Conservation (phyloP, 1,284 basidiomycete species). For the Clitocybe nebularis region DNA sequence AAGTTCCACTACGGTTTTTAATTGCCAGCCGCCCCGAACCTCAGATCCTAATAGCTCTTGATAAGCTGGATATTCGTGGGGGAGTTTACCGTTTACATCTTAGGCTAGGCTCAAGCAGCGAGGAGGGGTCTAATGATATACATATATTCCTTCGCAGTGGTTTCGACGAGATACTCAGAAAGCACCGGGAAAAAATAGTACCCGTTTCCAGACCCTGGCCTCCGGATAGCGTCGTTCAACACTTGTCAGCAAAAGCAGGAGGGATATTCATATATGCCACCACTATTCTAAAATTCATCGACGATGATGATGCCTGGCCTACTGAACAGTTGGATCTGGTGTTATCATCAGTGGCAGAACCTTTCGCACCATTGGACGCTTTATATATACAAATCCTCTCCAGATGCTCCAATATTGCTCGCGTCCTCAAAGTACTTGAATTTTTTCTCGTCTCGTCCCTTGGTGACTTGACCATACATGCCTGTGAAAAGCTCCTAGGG, state of each 20-base stretch:
- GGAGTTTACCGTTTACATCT: background rate
- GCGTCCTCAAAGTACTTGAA: background rate
- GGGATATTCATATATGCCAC: slow-evolving; percentile 2
- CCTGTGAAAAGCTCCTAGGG: too few species aligned
- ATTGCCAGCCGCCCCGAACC: slow-evolving; percentile 9
- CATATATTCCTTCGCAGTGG: background rate
- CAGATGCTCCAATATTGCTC: background rate
- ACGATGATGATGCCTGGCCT: background rate
- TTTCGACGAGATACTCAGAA: background rate
- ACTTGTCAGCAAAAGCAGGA: background rate
- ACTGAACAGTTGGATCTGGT: background rate
- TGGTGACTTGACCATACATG: too few species aligned
- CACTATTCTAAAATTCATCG: background rate
- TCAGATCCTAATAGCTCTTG: slow-evolving; percentile 1
- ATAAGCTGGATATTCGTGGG: background rate
- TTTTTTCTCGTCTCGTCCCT: background rate
- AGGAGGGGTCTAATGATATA: too few species aligned
- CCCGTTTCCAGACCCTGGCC: background rate
- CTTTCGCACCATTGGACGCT: background rate
- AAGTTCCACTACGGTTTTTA: slow-evolving; percentile 6
- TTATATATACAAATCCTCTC: slow-evolving; percentile 1
- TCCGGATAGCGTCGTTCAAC: background rate
- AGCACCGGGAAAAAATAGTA: background rate
- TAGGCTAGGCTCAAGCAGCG: background rate
- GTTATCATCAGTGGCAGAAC: background rate